phyloP scores from a whole-genome alignment of 2,329 filamentous ascomycete species.

The Aschersonia sp. region DNA sequence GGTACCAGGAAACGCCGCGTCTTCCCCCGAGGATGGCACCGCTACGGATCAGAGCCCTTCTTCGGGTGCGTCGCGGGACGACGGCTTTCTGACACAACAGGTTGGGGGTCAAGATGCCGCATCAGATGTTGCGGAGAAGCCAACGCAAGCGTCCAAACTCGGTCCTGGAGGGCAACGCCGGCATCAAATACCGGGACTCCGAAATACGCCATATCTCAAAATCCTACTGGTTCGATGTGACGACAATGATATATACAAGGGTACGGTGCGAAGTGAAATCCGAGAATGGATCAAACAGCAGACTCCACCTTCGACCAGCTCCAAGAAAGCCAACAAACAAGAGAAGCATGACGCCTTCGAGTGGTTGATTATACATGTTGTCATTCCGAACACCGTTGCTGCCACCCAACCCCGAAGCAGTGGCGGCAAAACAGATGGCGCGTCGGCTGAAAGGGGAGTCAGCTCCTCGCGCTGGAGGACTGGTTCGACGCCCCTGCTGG shows the following conservation, averaged over 20 bases:
- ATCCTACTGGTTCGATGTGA: constrained; percentile 82
- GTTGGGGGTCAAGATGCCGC: constrained; percentile 26
- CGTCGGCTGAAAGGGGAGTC: constrained; percentile 50
- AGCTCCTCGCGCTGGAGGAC: constrained; percentile 62
- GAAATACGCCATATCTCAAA: constrained; percentile 88
- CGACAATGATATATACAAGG: constrained; percentile 89
- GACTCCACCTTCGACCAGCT: constrained; percentile 42
- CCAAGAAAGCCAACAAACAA: constrained; percentile 45
- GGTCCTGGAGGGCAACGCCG: constrained; percentile 38
- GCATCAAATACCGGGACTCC: constrained; percentile 88
- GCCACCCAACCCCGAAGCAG: constrained; percentile 57
- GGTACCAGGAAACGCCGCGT: constrained; percentile 44
- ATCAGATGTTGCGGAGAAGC: constrained; percentile 21
- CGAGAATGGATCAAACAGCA: constrained; percentile 84
- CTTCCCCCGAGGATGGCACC: constrained; percentile 18
- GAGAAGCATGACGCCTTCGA: constrained; percentile 96
- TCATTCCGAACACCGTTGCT: constrained; percentile 71
- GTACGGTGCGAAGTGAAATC: constrained; percentile 59
- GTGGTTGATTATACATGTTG: constrained; percentile 87
- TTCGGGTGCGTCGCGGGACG: constrained; percentile 26
- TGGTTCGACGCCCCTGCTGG: constrained; percentile 67
- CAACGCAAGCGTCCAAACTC: constrained; percentile 16
- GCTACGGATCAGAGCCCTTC: constrained; percentile 14
- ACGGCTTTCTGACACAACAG: constrained; percentile 46
- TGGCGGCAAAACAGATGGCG: constrained; percentile 38